Percentiles rank a stretch among this genome's conserved stretches.
These are phyloP conservation scores for Clitopilus hobsonii DNA, from an alignment of 768 basidiomycete genomes.

Conservation along the genomic window DNA sequence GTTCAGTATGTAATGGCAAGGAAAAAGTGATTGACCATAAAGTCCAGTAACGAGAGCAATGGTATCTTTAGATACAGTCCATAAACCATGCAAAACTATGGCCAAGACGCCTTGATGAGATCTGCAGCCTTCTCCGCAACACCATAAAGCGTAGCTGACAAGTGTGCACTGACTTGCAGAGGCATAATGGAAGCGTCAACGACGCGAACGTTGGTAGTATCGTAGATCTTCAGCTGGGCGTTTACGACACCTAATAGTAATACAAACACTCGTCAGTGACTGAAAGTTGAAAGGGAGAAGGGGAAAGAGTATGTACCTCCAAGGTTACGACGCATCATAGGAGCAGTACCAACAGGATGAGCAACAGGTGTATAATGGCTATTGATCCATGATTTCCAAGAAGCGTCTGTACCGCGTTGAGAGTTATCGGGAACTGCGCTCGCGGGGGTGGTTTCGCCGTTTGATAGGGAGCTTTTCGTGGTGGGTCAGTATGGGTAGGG, in stretches of 20 bases:
- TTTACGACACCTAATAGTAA: constrained; percentile 44
- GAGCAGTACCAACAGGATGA: constrained; percentile 45
- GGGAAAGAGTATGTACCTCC: constrained; percentile 23
- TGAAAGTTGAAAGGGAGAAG: background rate
- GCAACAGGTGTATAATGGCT: constrained; percentile 38
- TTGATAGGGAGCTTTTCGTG: constrained; percentile 32
- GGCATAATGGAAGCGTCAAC: constrained; percentile 49
- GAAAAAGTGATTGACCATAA: no score
- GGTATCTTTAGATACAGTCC: no score
- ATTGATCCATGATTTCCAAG: constrained; percentile 43
- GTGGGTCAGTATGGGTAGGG: no score
- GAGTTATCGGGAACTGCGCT: constrained; percentile 35
- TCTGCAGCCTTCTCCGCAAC: constrained; percentile 54
- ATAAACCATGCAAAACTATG: no score
- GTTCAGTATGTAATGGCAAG: no score
- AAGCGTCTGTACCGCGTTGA: constrained; percentile 37
- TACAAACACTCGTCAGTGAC: background rate
- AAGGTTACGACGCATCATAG: constrained; percentile 33
- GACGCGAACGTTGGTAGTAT: constrained; percentile 45
- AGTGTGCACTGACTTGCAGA: constrained; percentile 41
- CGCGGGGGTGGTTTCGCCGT: constrained; percentile 41
- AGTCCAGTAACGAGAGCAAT: no score
- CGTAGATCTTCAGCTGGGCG: constrained; percentile 40
- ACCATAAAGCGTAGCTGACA: constrained; percentile 44
- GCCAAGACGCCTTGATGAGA: constrained; percentile 36